These are phyloP conservation scores for Lunularia cruciata DNA, from an alignment of 225 moss, liverwort and hornwort genomes.

Conservation along the genomic window DNA sequence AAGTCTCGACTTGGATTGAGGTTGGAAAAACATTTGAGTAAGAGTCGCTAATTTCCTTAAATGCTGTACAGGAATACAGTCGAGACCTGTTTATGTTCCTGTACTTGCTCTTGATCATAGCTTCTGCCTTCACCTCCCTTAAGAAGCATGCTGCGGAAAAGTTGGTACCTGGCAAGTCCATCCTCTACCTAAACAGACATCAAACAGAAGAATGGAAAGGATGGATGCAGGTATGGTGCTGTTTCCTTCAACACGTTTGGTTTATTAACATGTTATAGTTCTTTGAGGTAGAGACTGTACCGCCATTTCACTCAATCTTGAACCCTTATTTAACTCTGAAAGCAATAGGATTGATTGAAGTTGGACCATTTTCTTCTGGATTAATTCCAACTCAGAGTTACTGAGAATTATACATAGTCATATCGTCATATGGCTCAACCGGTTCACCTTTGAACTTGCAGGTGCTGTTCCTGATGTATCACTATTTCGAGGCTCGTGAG, in stretches of 20 bases:
- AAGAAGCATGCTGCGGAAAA: slow-evolving; percentile 77
- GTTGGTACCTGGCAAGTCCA: slow-evolving; percentile 58
- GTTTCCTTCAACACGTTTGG: neutral
- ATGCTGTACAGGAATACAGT: slow-evolving; percentile 71
- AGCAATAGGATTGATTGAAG: no score
- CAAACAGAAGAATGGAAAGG: slow-evolving; percentile 99
- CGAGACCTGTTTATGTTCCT: slow-evolving; percentile 92
- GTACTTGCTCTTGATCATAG: slow-evolving; percentile 72
- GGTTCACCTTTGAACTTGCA: slow-evolving; percentile 23
- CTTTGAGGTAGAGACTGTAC: no score
- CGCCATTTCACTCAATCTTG: no score
- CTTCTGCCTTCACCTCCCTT: slow-evolving; percentile 71
- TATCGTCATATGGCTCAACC: neutral
- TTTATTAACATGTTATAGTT: no score
- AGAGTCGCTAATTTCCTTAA: neutral
- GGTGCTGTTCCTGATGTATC: slow-evolving; percentile 97
- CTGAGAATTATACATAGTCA: no score
- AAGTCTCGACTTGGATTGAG: neutral
- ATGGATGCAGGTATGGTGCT: slow-evolving; percentile 86
- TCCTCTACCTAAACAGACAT: slow-evolving; percentile 89
- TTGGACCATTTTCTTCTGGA: no score
- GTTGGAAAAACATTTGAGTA: neutral
- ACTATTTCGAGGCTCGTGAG: slow-evolving; percentile 88
- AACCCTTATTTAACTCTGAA: no score
- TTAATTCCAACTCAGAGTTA: neutral